These are phyloP conservation scores for Keqinozyma sinolaborantium DNA, from an alignment of 1,139 yeast species.

Conservation along the genomic window DNA sequence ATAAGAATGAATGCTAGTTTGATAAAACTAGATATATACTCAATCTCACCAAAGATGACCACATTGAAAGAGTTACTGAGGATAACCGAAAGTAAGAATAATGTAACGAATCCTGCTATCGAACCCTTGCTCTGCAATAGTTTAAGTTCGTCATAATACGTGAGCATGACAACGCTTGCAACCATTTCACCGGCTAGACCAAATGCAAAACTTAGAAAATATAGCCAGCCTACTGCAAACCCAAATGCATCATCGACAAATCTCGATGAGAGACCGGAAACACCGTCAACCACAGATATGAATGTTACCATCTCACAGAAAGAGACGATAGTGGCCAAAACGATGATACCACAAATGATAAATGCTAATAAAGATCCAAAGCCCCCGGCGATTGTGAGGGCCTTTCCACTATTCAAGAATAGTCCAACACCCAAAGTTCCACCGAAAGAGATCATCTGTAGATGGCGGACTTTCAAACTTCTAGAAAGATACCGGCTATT, in stretches of 20 bases:
- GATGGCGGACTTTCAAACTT: slow-evolving; percentile 62
- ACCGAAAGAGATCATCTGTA: slow-evolving; percentile 80
- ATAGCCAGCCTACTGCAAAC: slow-evolving; percentile 74
- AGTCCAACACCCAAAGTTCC: slow-evolving; percentile 86
- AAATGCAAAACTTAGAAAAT: slow-evolving; percentile 70
- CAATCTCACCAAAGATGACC: slow-evolving; percentile 72
- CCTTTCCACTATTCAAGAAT: slow-evolving; percentile 73
- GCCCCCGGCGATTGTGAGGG: slow-evolving; percentile 78
- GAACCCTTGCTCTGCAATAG: slow-evolving; percentile 47
- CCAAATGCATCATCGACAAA: slow-evolving; percentile 88
- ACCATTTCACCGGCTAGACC: slow-evolving; percentile 80
- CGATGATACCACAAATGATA: slow-evolving; percentile 61
- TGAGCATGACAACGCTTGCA: slow-evolving; percentile 72
- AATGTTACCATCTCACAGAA: slow-evolving; percentile 87
- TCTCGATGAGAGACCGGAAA: slow-evolving; percentile 69
- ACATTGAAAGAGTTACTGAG: slow-evolving; percentile 63
- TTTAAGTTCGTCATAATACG: slow-evolving; percentile 56
- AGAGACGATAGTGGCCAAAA: slow-evolving; percentile 65
- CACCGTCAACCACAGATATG: slow-evolving; percentile 79
- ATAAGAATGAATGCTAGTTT: slow-evolving; percentile 54
- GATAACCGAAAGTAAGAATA: slow-evolving; percentile 49
- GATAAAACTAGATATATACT: slow-evolving; percentile 58
- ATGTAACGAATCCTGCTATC: slow-evolving; percentile 61
- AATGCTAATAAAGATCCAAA: slow-evolving; percentile 76
- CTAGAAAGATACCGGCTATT: slow-evolving; percentile 33